phyloP scores from a whole-genome alignment of 257 asterid genomes.

The Rubia yunnanensis region DNA sequence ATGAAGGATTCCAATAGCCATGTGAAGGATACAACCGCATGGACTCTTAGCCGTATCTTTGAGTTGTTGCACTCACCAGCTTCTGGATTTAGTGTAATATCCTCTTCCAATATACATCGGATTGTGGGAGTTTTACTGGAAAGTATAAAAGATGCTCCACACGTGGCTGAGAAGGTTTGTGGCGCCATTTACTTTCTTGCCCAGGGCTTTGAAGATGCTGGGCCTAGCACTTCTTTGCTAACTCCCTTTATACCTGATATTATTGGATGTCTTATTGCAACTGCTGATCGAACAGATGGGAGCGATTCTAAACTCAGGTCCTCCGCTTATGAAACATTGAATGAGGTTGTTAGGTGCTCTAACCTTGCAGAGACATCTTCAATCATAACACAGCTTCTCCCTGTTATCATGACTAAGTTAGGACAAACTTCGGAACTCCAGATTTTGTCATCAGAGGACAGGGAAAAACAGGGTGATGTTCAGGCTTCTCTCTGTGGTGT shows the following conservation, averaged over 20 bases:
- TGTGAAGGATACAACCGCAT: constrained; percentile 83
- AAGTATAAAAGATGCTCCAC: constrained; percentile 61
- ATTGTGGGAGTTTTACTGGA: constrained; percentile 53
- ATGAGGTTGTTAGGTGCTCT: constrained; percentile 65
- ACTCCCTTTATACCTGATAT: constrained; percentile 59
- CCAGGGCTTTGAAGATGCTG: constrained; percentile 80
- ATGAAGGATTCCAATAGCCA: constrained; percentile 65
- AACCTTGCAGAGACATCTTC: constrained; percentile 60
- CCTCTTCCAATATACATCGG: constrained; percentile 51
- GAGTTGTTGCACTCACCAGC: constrained; percentile 68
- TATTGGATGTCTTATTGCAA: constrained; percentile 38
- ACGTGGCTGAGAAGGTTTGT: constrained; percentile 76
- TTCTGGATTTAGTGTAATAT: constrained; percentile 52
- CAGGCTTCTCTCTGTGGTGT: constrained; percentile 89
- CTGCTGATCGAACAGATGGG: constrained; percentile 66
- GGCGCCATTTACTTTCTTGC: constrained; percentile 80
- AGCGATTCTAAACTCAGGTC: constrained; percentile 63
- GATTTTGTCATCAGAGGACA: constrained; percentile 57
- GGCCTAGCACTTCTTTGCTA: constrained; percentile 52
- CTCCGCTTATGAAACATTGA: constrained; percentile 69
- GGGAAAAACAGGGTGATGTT: constrained; percentile 79
- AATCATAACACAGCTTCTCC: constrained; percentile 53
- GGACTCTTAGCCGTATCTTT: constrained; percentile 90
- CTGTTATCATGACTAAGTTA: constrained; percentile 62
- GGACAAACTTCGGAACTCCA: constrained; percentile 50